Conservation (phyloP, 192 early-diverging fungal species). For the Glomus cerebriforme region DNA sequence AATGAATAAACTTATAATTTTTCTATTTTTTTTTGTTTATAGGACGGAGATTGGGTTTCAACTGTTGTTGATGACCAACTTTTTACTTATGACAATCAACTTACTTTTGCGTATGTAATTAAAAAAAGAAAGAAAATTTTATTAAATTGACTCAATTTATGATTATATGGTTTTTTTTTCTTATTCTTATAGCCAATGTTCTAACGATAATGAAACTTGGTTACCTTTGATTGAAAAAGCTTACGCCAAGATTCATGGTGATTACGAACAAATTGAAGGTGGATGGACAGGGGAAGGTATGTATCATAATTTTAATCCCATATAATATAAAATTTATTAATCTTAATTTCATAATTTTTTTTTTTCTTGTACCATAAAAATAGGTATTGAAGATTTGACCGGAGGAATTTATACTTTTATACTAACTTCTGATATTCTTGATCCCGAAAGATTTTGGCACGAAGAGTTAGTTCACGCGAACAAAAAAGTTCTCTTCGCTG, state of each 20-base stretch:
- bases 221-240: conserved; percentile 62
- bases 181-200: conserved; percentile 35
- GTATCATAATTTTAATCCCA: background rate
- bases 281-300: conserved; percentile 48
- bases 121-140: too few species aligned
- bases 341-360: too few species aligned
- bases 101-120: background rate
- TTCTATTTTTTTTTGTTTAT: background rate
- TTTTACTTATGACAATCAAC: conserved; percentile 24
- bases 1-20: background rate
- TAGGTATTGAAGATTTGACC: conserved; percentile 51
- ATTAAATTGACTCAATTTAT: too few species aligned
- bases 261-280: conserved; percentile 50
- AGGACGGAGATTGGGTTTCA: conserved; percentile 58
- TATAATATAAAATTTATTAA: too few species aligned
- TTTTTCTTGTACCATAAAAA: too few species aligned
- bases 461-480: conserved; percentile 55
- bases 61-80: conserved; percentile 58
- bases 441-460: conserved; percentile 56
- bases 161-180: background rate
- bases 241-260: conserved; percentile 60
- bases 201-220: conserved; percentile 56
- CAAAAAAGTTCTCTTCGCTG: conserved; percentile 42
- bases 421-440: conserved; percentile 48
- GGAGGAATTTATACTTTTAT: conserved; percentile 51